Evolutionary conservation across 208 protist genomes (phyloP).

Genomic region (Porcisia hertigi): DNA sequence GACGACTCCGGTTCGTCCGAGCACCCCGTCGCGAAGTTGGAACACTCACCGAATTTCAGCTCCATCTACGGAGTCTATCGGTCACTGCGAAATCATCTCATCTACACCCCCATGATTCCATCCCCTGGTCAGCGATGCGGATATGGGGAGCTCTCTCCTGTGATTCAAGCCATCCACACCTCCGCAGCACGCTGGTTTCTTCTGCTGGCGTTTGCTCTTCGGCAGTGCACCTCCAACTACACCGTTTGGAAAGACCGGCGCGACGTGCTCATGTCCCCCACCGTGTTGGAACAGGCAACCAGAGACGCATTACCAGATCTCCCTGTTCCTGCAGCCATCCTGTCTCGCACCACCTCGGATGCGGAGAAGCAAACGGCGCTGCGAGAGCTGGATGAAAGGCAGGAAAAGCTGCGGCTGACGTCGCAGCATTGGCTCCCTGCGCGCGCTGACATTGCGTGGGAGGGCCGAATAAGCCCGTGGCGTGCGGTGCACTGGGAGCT

Average conservation of each 20-base stretch:
- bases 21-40: constrained; percentile 48
- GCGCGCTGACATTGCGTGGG: constrained; percentile 14
- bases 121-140: neutral
- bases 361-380: constrained; percentile 5
- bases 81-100: constrained; percentile 28
- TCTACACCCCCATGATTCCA: constrained; percentile 2
- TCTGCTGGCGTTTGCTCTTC: constrained; percentile 59
- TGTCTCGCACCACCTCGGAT: neutral
- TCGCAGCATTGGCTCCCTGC: constrained; percentile 32
- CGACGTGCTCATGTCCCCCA: constrained; percentile 47
- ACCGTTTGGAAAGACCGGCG: constrained; percentile 77
- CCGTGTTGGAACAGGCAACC: constrained; percentile 31
- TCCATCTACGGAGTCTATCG: constrained; percentile 65
- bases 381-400: neutral
- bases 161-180: constrained; percentile 20
- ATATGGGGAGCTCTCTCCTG: neutral
- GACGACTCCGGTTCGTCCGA: constrained; percentile 4
- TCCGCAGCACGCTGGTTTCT: constrained; percentile 65
- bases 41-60: constrained; percentile 51
- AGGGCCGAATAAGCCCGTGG: constrained; percentile 41
- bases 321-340: neutral
- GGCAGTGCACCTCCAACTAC: constrained; percentile 65
- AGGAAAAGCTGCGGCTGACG: constrained; percentile 12
- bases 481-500: constrained; percentile 79
- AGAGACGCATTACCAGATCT: constrained; percentile 25